Percentiles rank a stretch among this genome's conserved stretches.
Conservation (phyloP, 805 yeast species). For the Kodamaea lidongshanica region DNA sequence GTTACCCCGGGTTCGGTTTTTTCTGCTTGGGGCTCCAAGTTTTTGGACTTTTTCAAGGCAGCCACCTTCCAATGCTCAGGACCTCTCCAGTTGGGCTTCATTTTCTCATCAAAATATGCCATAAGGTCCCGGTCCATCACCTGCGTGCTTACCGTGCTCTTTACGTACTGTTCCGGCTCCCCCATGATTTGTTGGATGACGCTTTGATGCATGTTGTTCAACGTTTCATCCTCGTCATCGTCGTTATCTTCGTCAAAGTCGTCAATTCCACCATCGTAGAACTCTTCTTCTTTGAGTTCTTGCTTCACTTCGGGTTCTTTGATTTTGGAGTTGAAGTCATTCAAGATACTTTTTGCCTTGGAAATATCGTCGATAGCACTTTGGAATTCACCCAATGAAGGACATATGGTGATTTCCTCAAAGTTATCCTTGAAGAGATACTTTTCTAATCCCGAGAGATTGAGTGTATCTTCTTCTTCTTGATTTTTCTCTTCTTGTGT, state of each 20-base stretch:
- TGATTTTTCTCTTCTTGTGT: conserved; percentile 11
- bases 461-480: conserved; percentile 11
- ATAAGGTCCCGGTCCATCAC: conserved; percentile 58
- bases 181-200: conserved; percentile 12
- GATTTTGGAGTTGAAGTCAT: conserved; percentile 35
- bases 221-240: conserved; percentile 6
- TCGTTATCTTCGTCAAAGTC: conserved; percentile 10
- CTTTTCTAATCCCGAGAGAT: conserved; percentile 14
- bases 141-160: conserved; percentile 12
- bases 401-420: conserved; percentile 48
- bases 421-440: conserved; percentile 20
- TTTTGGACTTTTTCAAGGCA: conserved; percentile 44
- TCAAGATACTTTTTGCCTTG: conserved; percentile 43
- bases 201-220: conserved; percentile 11
- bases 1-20: conserved; percentile 6
- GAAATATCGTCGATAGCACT: conserved; percentile 50
- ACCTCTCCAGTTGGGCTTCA: conserved; percentile 79
- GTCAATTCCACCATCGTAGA: conserved; percentile 14
- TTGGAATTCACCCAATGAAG: conserved; percentile 60
- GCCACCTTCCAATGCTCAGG: conserved; percentile 86
- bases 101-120: conserved; percentile 73
- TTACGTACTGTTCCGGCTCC: conserved; percentile 12
- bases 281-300: conserved; percentile 18
- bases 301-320: conserved; percentile 11
- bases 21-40: conserved; percentile 10